Conservation (phyloP, 1,284 basidiomycete genomes). For the Apiotrichum siamense region DNA sequence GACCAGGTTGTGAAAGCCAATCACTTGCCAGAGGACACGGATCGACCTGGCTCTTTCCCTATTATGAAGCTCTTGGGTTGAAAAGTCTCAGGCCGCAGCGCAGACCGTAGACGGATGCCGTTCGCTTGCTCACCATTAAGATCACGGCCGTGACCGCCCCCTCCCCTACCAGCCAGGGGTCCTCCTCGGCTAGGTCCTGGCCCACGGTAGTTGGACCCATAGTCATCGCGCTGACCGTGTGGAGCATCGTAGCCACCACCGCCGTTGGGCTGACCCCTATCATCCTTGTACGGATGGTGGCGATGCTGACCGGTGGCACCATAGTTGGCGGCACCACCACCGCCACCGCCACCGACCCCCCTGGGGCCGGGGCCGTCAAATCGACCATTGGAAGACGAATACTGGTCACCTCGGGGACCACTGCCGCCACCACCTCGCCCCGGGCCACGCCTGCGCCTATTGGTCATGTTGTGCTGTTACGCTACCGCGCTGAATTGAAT, state of each 20-base stretch:
- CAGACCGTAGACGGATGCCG: not conserved
- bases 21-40: too few species aligned
- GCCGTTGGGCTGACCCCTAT: not conserved
- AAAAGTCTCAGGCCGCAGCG: too few species aligned
- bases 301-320: slow-evolving; percentile 1
- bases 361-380: not conserved
- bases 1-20: too few species aligned
- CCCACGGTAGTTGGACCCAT: slow-evolving; percentile 1
- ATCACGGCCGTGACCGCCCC: slow-evolving; percentile 52
- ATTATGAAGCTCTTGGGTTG: too few species aligned
- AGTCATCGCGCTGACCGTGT: slow-evolving; percentile 5
- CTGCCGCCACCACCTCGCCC: too few species aligned
- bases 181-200: slow-evolving; percentile 8
- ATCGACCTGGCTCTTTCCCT: too few species aligned
- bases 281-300: not conserved
- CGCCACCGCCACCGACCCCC: not conserved
- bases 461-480: not conserved
- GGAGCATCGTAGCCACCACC: slow-evolving; percentile 1
- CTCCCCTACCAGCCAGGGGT: slow-evolving; percentile 42
- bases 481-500: too few species aligned
- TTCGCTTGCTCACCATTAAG: not conserved
- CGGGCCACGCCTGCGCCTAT: not conserved
- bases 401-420: not conserved
- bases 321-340: not conserved
- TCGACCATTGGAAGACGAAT: too few species aligned